Base-by-base conservation (phyloP, 352 stramenopile genomes). In the Phytopythium oedochilum region DNA sequence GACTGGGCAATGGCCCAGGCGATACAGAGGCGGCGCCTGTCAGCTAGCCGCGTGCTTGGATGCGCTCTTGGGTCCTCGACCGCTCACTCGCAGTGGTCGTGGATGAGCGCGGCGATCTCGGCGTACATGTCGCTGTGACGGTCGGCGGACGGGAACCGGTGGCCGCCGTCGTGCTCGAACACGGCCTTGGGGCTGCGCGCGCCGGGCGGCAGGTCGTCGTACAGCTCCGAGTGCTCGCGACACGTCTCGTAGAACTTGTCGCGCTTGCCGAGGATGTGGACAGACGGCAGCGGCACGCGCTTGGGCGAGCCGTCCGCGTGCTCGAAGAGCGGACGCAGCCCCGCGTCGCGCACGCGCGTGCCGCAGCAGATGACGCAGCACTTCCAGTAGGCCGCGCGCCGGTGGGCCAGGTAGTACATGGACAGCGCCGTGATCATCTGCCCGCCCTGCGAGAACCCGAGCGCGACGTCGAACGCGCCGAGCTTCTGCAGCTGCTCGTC, bases 371-470 rank as follows among this genome's bases (percentile, higher is more conserved):
- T 78, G 26, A 88, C 48, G 38, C 63, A 72, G 42, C 78, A 60
- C 31, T 78, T 79, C 74, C 74, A 88, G 43, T 61, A 55, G 0
- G 43, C 36, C 38, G 45, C 45, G 12, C 61, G 67, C 22, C 59
- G 55, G 29, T 73, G 43, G 15, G 71, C 50, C 43, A 72, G 55
- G 26, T 66, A 77, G 44, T 63, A 68, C 67, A 77, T 75, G 17
- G 70, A 65, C 40, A 81, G 56, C 10, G 66, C 57, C 9, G 70
- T 80, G 50, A 77, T 53, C 43, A 88, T 57, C 35, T 79, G 66
- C 1, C 56, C 70, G 35, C 80, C 78, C 34, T 91, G 80, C 14
- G 75, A 91, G 48, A 91, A 91, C 6, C 73, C 74, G 22, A 87
- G 10, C 38, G 70, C 68, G 11, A 75, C 68, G 43, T 90, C 77